Evolutionary conservation across 2,329 filamentous ascomycete species (phyloP), one percentile per base, ranked within the genome.

Genomic region (Nemania sp.): DNA sequence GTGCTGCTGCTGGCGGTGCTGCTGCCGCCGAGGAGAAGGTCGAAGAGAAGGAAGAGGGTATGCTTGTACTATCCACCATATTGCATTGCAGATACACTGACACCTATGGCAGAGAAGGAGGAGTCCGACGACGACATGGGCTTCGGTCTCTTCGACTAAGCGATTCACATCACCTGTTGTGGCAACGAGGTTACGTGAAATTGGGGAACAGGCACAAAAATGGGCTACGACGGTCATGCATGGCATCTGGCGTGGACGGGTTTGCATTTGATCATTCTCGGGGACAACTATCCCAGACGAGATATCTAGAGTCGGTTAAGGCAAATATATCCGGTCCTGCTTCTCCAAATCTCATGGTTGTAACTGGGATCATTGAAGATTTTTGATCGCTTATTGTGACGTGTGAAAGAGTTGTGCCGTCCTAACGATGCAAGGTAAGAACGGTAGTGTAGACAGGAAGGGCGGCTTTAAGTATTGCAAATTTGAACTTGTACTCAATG

Each of bases 41-140:
- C 85, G 90, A 93, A 82, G 73, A 77, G 72, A 76, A 77, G 70
- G 76, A 75, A 72, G 93, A 96, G 89, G 89, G 93, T 95, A 93
- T 87, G 93, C 45, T 45, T 0, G 15, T 58, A 49, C 22, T 24
- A 24, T 5, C 6, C 18, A 29, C 18, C 6, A 2, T 29, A 7
- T 26, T 47, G n/a, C 10, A 8, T 61, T 41, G 11, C 2, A 32
- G 6, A 1, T 47, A 59, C 51, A 35, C 70, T 71, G 52, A 73
- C 59, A 49, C 26, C 61, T 10, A 6, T 5, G 71, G 70, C 78
- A 86, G 85, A 87, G 82, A 87, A 90, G 83, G 87, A 89, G 84
- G 86, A 90, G 86, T 90, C 89, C 83, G 89, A 91, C 84, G 90
- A 91, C 83, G 90, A 91, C 81, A 91, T 91, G 89, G 89, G 89